Conservation (phyloP, 2,329 filamentous ascomycete genomes). For the Pseudogymnoascus sp. region DNA sequence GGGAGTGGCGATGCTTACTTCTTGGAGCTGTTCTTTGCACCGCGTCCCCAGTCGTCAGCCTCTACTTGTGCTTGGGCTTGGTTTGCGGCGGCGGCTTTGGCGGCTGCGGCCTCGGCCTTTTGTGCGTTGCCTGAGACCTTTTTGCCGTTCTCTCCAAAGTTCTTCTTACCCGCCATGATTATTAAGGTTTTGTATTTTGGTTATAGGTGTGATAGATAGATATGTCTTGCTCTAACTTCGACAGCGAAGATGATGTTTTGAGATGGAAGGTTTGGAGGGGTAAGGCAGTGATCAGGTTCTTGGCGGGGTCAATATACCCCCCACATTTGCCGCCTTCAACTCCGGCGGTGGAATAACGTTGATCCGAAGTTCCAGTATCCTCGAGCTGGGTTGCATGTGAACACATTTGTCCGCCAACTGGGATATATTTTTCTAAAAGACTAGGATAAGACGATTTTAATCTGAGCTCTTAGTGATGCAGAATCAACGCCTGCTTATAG, state of each 20-base stretch:
- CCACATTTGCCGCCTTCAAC: slow-evolving; percentile 6
- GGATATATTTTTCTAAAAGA: not conserved
- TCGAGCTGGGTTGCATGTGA: not conserved
- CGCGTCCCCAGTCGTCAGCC: slow-evolving; percentile 72
- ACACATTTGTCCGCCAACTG: not conserved
- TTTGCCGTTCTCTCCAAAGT: slow-evolving; percentile 67
- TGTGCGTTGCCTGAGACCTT: slow-evolving; percentile 83
- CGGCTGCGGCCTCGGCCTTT: slow-evolving; percentile 80
- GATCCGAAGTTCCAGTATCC: not conserved
- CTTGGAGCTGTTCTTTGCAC: slow-evolving; percentile 74
- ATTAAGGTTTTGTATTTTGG: not conserved
- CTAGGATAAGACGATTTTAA: not conserved
- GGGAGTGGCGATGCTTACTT: slow-evolving; percentile 53
- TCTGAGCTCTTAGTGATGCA: not conserved
- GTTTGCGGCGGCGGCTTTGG: slow-evolving; percentile 66
- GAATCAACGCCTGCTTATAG: not conserved
- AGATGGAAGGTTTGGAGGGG: not conserved
- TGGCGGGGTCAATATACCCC: slow-evolving; percentile 3
- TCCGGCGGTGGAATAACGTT: not conserved
- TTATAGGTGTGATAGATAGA: not conserved
- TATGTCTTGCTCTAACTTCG: not conserved
- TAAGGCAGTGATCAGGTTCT: not conserved
- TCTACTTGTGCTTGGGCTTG: slow-evolving; percentile 59
- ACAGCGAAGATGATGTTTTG: not conserved
- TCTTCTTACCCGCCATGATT: slow-evolving; percentile 65